Conservation (phyloP, 192 early-diverging fungal genomes). For the Entomortierella chlamydospora region DNA sequence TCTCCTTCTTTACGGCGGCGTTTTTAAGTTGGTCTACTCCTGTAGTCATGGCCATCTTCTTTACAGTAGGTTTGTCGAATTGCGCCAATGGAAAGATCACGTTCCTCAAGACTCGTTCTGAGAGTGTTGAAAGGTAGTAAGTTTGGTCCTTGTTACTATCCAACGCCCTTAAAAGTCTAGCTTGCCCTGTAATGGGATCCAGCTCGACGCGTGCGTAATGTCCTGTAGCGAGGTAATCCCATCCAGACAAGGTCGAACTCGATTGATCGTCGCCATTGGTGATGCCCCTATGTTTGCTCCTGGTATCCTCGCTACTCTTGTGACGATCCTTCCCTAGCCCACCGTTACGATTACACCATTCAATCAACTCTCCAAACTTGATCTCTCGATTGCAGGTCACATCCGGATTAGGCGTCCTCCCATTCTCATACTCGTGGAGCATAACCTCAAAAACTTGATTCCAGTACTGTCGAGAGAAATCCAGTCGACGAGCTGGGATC, state of each 20-base stretch:
- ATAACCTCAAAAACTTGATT: conserved; percentile 85
- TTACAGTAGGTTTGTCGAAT: conserved; percentile 79
- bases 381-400: conserved; percentile 90
- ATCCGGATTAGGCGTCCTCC: conserved; percentile 94
- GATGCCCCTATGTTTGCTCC: conserved; percentile 3
- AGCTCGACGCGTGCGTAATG: conserved; percentile 66
- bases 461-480: conserved; percentile 94
- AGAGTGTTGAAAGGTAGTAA: conserved; percentile 87
- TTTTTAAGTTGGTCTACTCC: conserved; percentile 62
- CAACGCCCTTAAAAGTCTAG: conserved; percentile 44
- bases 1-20: conserved; percentile 80
- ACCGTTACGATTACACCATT: conserved; percentile 56
- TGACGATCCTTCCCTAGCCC: conserved; percentile 40
- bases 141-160: conserved; percentile 93
- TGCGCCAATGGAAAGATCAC: conserved; percentile 87
- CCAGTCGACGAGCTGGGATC: conserved; percentile 72
- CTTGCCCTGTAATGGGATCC: conserved; percentile 21
- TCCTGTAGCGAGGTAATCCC: conserved; percentile 54
- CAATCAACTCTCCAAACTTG: conserved; percentile 93
- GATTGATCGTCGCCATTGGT: conserved; percentile 30
- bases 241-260: conserved; percentile 1
- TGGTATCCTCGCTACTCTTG: neutral
- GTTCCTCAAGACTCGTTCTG: conserved; percentile 56
- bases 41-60: conserved; percentile 65
- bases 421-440: conserved; percentile 75